Percentiles rank a stretch among this genome's conserved stretches.
These are phyloP conservation scores for Fusarium lateritium DNA, from an alignment of 2,329 filamentous ascomycete genomes.

Conservation along the genomic window DNA sequence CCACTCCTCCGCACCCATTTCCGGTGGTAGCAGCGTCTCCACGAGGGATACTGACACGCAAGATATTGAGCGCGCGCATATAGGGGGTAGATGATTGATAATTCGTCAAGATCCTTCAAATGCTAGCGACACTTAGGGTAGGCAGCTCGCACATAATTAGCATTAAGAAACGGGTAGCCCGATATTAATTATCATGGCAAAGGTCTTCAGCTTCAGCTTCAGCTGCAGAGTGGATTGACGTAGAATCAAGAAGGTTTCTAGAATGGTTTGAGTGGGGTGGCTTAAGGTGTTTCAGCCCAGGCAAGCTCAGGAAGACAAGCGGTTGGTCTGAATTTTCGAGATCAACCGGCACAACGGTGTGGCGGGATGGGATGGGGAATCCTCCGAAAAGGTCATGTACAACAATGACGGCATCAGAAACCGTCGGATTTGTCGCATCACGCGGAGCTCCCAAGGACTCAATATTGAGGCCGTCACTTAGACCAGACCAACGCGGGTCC, in stretches of 20 bases:
- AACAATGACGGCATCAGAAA: constrained; percentile 43
- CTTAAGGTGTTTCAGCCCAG: constrained; percentile 46
- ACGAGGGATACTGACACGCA: constrained; percentile 27
- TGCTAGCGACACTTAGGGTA: constrained; percentile 3
- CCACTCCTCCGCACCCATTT: constrained; percentile 22
- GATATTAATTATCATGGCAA: constrained; percentile 7
- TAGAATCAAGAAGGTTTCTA: constrained; percentile 49
- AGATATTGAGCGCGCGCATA: constrained; percentile 18
- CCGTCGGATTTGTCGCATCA: constrained; percentile 37
- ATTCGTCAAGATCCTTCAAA: not conserved
- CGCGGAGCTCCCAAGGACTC: constrained; percentile 44
- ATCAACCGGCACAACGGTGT: constrained; percentile 41
- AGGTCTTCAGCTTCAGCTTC: constrained; percentile 19
- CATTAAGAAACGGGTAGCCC: constrained; percentile 12
- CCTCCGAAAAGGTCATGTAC: constrained; percentile 38
- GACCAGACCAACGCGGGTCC: constrained; percentile 42
- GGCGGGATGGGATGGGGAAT: constrained; percentile 44
- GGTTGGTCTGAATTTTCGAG: constrained; percentile 41
- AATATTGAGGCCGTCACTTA: constrained; percentile 49
- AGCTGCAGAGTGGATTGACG: constrained; percentile 33
- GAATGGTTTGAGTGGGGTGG: constrained; percentile 45
- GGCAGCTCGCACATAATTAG: not conserved
- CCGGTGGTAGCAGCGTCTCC: constrained; percentile 43
- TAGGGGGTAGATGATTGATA: constrained; percentile 6
- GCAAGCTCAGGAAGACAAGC: constrained; percentile 35